These are phyloP conservation scores for Leptographium flavum DNA, from an alignment of 2,329 filamentous ascomycete species.

Conservation along the genomic window DNA sequence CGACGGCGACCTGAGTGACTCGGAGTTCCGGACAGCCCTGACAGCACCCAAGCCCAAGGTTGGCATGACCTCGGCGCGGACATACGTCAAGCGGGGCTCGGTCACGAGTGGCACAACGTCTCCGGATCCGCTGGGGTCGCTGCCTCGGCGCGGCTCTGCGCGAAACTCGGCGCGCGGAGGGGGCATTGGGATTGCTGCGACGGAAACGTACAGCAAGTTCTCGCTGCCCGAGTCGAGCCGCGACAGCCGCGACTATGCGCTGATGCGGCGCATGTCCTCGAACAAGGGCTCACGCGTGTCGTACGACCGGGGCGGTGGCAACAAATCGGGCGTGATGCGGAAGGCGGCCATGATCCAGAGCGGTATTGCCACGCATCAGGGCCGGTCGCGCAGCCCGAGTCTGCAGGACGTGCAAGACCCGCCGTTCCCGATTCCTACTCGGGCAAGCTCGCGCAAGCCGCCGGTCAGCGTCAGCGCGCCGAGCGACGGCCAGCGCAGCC, in stretches of 20 bases:
- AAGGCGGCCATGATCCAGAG: conserved; percentile 70
- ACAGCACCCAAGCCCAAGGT: conserved; percentile 44
- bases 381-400: conserved; percentile 51
- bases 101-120: conserved; percentile 24
- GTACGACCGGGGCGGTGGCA: conserved; percentile 23
- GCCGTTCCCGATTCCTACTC: conserved; percentile 81
- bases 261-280: conserved; percentile 18
- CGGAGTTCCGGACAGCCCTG: conserved; percentile 51
- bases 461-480: conserved; percentile 49
- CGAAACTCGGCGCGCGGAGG: conserved; percentile 15
- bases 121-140: conserved; percentile 22
- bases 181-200: conserved; percentile 19
- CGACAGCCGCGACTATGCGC: conserved; percentile 13
- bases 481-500: conserved; percentile 64
- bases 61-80: conserved; percentile 15
- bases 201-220: conserved; percentile 32
- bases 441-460: conserved; percentile 72
- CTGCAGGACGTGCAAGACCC: conserved; percentile 47
- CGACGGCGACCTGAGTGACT: conserved; percentile 48
- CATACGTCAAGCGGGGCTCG: conserved; percentile 26
- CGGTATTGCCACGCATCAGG: conserved; percentile 55
- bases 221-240: conserved; percentile 18
- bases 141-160: conserved; percentile 5
- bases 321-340: conserved; percentile 50
- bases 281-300: conserved; percentile 18